Percentiles rank a stretch among this genome's conserved stretches.
phyloP scores from a whole-genome alignment of 2,329 filamentous ascomycete species.

The Tolypocladium paradoxum region DNA sequence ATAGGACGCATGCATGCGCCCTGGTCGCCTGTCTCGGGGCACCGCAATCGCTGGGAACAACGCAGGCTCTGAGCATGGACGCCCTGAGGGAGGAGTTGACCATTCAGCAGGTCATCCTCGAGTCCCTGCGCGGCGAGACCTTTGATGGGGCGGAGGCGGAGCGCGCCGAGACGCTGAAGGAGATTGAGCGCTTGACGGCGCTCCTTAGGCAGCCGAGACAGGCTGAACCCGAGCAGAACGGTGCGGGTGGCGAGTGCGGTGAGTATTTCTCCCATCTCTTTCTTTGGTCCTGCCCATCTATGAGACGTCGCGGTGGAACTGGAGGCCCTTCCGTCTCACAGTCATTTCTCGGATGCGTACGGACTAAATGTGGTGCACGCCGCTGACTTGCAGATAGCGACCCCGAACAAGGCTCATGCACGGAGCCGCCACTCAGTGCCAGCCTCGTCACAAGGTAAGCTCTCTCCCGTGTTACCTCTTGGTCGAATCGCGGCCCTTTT shows the following conservation, averaged over 20 bases:
- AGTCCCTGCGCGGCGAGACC: slow-evolving; percentile 22
- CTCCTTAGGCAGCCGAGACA: slow-evolving; percentile 8
- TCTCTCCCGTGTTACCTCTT: neutral
- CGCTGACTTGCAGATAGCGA: neutral
- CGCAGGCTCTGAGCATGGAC: slow-evolving; percentile 10
- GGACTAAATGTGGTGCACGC: neutral
- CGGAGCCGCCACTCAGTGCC: neutral
- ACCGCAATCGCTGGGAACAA: slow-evolving; percentile 7
- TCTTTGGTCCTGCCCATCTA: neutral
- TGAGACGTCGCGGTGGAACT: neutral
- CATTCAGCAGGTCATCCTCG: slow-evolving; percentile 30
- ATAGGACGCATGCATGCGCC: slow-evolving; percentile 1
- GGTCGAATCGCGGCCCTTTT: neutral
- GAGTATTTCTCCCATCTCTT: neutral
- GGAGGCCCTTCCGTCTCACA: neutral
- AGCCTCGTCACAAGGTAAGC: neutral
- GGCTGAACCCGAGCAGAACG: neutral
- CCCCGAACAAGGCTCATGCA: neutral
- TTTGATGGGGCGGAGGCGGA: slow-evolving; percentile 19
- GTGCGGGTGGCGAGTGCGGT: neutral
- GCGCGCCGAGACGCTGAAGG: slow-evolving; percentile 12
- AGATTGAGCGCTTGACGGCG: slow-evolving; percentile 22
- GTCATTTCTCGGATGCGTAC: neutral
- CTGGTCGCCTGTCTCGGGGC: slow-evolving; percentile 4
- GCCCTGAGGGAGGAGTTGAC: slow-evolving; percentile 29